A percentile compares a stretch with the other conserved stretches of the same genome.
phyloP scores from a whole-genome alignment of 23 red algal genomes.

The Cyanidioschyzon merolae region DNA sequence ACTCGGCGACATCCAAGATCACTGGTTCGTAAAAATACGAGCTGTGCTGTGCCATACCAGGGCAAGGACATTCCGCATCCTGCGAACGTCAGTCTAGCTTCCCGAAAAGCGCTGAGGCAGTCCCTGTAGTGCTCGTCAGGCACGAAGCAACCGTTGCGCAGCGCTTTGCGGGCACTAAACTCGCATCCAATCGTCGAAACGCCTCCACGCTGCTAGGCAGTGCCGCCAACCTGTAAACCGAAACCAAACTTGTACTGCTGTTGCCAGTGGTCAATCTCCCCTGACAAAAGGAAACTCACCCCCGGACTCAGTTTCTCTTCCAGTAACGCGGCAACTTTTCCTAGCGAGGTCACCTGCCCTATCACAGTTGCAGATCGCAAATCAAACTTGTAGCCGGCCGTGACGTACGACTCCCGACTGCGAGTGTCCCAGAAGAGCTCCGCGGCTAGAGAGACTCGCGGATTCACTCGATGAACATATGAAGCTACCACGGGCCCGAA shows the following conservation, averaged over 20 bases:
- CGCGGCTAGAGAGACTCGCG: constrained; percentile 55
- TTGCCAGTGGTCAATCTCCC: constrained; percentile 78
- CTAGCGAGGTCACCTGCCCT: constrained; percentile 72
- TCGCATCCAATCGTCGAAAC: too few relatives aligned
- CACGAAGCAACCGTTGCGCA: too few relatives aligned
- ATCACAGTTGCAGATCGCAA: constrained; percentile 57
- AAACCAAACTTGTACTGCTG: constrained; percentile 89
- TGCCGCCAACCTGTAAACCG: constrained; percentile 54
- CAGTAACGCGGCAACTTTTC: constrained; percentile 58
- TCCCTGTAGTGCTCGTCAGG: too few relatives aligned
- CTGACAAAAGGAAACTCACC: constrained; percentile 60
- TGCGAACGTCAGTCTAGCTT: too few relatives aligned
- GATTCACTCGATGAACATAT: constrained; percentile 68
- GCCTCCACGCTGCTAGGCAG: not conserved
- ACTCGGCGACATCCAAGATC: too few relatives aligned
- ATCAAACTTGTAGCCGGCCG: constrained; percentile 82
- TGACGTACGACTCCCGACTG: constrained; percentile 56
- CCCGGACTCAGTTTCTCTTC: constrained; percentile 89
- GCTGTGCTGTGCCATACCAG: too few relatives aligned
- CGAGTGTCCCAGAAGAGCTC: constrained; percentile 75
- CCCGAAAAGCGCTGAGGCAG: too few relatives aligned
- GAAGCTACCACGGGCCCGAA: constrained; percentile 74
- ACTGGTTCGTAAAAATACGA: too few relatives aligned
- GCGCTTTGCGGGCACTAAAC: too few relatives aligned
- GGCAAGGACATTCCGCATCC: too few relatives aligned